Evolutionary conservation across 1,139 yeast genomes (phyloP).

Genomic region (Eremothecium coryli): DNA sequence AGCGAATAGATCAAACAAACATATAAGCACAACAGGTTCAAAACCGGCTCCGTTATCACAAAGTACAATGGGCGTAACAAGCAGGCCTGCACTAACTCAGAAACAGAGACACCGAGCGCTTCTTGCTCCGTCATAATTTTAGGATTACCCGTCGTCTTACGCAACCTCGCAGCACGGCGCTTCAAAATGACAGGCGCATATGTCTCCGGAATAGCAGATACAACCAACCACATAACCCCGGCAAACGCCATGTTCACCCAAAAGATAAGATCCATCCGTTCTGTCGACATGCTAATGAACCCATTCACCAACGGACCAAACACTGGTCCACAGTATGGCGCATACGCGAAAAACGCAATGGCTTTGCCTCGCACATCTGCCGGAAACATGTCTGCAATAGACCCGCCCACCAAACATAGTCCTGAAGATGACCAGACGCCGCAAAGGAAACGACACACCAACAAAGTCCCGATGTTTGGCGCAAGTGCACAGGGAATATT

Average conservation of each 20-base stretch:
- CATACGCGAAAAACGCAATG: constrained; percentile 82
- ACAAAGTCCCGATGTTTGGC: constrained; percentile 69
- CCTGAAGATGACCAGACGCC: constrained; percentile 86
- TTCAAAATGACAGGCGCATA: constrained; percentile 83
- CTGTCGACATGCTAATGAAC: constrained; percentile 63
- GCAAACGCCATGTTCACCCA: constrained; percentile 94
- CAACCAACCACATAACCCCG: constrained; percentile 66
- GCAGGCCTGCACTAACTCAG: constrained; percentile 57
- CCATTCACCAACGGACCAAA: constrained; percentile 88
- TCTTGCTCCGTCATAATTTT: constrained; percentile 91
- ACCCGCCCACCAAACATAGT: constrained; percentile 79
- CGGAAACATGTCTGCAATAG: constrained; percentile 78
- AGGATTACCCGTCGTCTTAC: constrained; percentile 71
- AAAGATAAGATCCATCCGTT: constrained; percentile 58
- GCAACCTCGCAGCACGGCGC: constrained; percentile 54
- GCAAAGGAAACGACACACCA: constrained; percentile 74
- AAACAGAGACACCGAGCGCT: constrained; percentile 58
- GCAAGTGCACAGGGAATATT: constrained; percentile 86
- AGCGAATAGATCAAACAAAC: constrained; percentile 82
- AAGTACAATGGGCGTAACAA: constrained; percentile 69
- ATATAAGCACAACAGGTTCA: constrained; percentile 72
- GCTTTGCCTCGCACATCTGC: constrained; percentile 77
- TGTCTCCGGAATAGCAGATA: constrained; percentile 69
- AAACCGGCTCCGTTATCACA: constrained; percentile 69
- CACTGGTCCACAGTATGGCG: constrained; percentile 90